Evolutionary conservation across 2,329 filamentous ascomycete genomes (phyloP).

Genomic region (Fusarium avenaceum): DNA sequence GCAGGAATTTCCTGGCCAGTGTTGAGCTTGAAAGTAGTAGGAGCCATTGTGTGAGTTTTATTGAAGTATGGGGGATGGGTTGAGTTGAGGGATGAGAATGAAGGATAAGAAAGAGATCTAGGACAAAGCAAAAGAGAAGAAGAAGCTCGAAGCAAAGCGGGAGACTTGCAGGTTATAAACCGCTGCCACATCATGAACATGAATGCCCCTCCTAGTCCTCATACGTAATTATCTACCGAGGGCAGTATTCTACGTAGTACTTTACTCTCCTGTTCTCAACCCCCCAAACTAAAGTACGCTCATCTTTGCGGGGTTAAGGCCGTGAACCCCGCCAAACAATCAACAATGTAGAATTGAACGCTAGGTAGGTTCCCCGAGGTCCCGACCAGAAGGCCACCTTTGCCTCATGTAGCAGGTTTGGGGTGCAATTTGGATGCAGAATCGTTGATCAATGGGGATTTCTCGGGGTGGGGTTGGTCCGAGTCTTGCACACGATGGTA

Average conservation of each 20-base stretch:
- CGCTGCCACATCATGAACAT: slow-evolving; percentile 41
- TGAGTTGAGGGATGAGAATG: slow-evolving; percentile 7
- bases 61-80: slow-evolving; percentile 8
- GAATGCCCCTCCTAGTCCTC: slow-evolving; percentile 9
- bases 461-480: slow-evolving; percentile 49
- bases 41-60: slow-evolving; percentile 60
- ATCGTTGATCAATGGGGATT: slow-evolving; percentile 33
- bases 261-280: not conserved
- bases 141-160: slow-evolving; percentile 10
- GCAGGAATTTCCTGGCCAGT: slow-evolving; percentile 73
- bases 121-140: slow-evolving; percentile 23
- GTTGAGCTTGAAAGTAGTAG: slow-evolving; percentile 73
- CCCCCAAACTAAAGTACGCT: slow-evolving; percentile 39
- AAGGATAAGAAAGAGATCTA: slow-evolving; percentile 12
- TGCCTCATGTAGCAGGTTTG: slow-evolving; percentile 31
- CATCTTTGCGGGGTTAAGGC: slow-evolving; percentile 45
- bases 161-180: slow-evolving; percentile 38
- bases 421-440: slow-evolving; percentile 32
- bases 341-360: slow-evolving; percentile 8
- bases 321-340: slow-evolving; percentile 41
- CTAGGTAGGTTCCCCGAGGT: slow-evolving; percentile 12
- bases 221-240: slow-evolving; percentile 10
- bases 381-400: slow-evolving; percentile 14
- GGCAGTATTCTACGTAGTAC: not conserved
- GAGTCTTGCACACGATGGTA: slow-evolving; percentile 25